Conservation (phyloP, 805 yeast species). For the Myxozyma geophila region DNA sequence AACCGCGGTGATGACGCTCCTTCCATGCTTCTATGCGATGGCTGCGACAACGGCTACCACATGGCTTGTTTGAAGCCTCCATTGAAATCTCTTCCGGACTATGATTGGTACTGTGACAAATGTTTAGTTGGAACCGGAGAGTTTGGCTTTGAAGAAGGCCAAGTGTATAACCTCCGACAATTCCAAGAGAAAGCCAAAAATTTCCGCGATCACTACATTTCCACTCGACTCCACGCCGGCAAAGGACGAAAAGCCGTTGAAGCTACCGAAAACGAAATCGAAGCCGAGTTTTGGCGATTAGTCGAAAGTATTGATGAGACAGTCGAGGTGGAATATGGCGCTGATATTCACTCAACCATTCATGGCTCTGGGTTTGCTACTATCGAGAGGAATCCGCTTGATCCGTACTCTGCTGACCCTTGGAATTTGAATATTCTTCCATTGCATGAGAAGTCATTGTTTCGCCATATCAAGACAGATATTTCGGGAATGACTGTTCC, state of each 20-base stretch:
- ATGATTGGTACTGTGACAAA: constrained; percentile 78
- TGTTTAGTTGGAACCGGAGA: constrained; percentile 88
- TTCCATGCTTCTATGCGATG: constrained; percentile 58
- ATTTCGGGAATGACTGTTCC: constrained; percentile 94
- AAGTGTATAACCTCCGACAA: constrained; percentile 59
- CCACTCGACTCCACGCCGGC: constrained; percentile 14
- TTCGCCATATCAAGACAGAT: constrained; percentile 43
- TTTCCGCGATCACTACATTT: constrained; percentile 50
- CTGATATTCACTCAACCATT: constrained; percentile 47
- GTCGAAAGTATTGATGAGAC: constrained; percentile 42
- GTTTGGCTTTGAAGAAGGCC: constrained; percentile 81
- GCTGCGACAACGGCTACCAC: constrained; percentile 74
- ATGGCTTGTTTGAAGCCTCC: constrained; percentile 67
- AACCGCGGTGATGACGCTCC: constrained; percentile 34
- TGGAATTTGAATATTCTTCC: constrained; percentile 49
- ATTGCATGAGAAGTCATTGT: constrained; percentile 43
- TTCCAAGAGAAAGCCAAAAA: constrained; percentile 62
- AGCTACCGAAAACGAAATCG: constrained; percentile 39
- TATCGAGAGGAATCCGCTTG: constrained; percentile 40
- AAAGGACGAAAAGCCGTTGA: not conserved
- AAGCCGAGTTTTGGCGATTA: constrained; percentile 47
- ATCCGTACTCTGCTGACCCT: constrained; percentile 44
- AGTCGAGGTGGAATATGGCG: constrained; percentile 49
- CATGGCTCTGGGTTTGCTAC: constrained; percentile 49
- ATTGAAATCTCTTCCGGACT: constrained; percentile 56